phyloP scores from a whole-genome alignment of 768 basidiomycete genomes.

The Podaxis mareebaensis region DNA sequence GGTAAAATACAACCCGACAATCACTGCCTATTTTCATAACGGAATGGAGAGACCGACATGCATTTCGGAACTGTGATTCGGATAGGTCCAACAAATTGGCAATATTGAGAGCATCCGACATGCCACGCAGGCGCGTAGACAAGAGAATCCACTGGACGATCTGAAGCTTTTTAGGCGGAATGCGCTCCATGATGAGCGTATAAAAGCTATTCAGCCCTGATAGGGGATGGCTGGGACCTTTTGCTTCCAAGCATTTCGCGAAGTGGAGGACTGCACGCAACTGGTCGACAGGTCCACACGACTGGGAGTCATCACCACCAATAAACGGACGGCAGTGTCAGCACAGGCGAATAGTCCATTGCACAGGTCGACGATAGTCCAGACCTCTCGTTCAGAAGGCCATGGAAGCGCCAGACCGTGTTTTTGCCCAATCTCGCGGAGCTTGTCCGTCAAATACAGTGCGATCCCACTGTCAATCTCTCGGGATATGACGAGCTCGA shows the following conservation, averaged over 20 bases:
- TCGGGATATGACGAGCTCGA: constrained; percentile 9
- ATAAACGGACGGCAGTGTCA: constrained; percentile 9
- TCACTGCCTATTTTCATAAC: not conserved
- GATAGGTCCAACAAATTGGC: not conserved
- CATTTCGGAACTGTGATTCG: not conserved
- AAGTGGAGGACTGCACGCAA: not conserved
- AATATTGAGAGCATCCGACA: too few relatives aligned
- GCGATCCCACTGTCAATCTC: constrained; percentile 12
- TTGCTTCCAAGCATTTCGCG: not conserved
- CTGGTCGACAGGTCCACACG: not conserved
- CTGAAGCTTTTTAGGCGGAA: not conserved
- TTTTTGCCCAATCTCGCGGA: not conserved
- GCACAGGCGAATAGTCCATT: constrained; percentile 9
- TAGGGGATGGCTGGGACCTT: not conserved
- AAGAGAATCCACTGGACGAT: not conserved
- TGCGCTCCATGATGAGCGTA: not conserved
- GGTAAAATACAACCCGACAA: not conserved
- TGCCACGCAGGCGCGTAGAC: not conserved
- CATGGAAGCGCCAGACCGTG: constrained; percentile 1
- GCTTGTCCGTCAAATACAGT: constrained; percentile 11
- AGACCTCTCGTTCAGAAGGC: constrained; percentile 8
- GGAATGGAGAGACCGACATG: not conserved
- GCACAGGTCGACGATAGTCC: constrained; percentile 2
- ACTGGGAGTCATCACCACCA: not conserved
- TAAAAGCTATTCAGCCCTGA: not conserved